Conservation (phyloP, 768 basidiomycete genomes). For the Calocera viscosa region DNA sequence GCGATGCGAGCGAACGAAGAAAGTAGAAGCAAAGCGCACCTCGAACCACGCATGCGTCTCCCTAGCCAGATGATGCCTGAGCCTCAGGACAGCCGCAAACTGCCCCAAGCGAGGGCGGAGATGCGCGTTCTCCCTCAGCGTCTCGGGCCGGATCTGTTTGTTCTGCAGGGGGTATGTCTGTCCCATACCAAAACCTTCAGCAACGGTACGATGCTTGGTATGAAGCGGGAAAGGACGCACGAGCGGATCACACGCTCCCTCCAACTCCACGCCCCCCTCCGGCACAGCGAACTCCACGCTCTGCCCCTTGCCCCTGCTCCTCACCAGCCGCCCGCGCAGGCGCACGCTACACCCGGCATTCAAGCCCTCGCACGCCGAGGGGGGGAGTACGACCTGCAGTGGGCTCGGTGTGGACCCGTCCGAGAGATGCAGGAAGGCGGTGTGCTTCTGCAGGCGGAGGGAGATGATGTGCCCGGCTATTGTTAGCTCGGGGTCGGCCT, state of each 20-base stretch:
- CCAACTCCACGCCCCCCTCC: slow-evolving; percentile 29
- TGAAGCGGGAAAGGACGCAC: slow-evolving; percentile 11
- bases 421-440: neutral
- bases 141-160: slow-evolving; percentile 61
- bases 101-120: slow-evolving; percentile 68
- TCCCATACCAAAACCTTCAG: neutral
- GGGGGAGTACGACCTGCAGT: neutral
- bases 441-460: neutral
- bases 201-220: neutral
- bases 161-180: slow-evolving; percentile 89
- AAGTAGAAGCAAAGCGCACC: slow-evolving; percentile 33
- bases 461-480: neutral
- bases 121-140: slow-evolving; percentile 76
- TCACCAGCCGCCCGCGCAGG: slow-evolving; percentile 35
- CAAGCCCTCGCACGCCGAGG: slow-evolving; percentile 22
- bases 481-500: no score
- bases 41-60: slow-evolving; percentile 58
- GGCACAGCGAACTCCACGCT: slow-evolving; percentile 41
- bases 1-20: neutral
- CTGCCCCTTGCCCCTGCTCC: slow-evolving; percentile 41
- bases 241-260: slow-evolving; percentile 47
- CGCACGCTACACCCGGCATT: slow-evolving; percentile 46
- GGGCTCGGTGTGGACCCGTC: neutral
- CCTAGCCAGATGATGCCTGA: slow-evolving; percentile 47
- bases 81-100: slow-evolving; percentile 60